Percentiles rank a stretch among this genome's conserved stretches.
Conservation (phyloP, 2,329 filamentous ascomycete genomes). For the Hypoxylon sp. region DNA sequence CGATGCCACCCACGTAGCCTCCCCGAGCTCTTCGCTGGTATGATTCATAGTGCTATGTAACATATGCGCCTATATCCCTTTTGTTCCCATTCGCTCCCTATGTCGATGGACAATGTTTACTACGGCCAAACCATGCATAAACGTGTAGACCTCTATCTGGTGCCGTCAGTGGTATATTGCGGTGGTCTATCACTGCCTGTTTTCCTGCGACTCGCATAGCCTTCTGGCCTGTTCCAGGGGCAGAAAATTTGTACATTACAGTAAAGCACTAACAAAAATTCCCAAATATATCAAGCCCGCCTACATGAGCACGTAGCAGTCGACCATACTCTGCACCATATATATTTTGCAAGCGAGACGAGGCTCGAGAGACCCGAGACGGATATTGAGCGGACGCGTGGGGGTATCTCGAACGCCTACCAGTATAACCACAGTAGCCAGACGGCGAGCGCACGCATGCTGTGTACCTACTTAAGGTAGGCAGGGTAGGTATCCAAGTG, state of each 20-base stretch:
- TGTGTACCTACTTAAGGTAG: too few species aligned
- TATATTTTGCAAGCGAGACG: conserved; percentile 11
- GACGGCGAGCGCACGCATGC: conserved; percentile 21
- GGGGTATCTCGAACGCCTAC: conserved; percentile 34
- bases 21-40: conserved; percentile 20
- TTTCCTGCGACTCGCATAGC: conserved; percentile 30
- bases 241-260: conserved; percentile 22
- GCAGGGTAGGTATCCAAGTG: not conserved
- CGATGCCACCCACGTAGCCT: conserved; percentile 27
- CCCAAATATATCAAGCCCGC: conserved; percentile 19
- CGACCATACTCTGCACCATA: not conserved
- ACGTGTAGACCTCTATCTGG: conserved; percentile 5
- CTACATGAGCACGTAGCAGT: conserved; percentile 15
- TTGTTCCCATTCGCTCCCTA: conserved; percentile 18
- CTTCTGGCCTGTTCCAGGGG: conserved; percentile 23
- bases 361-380: conserved; percentile 23
- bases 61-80: conserved; percentile 8
- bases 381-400: conserved; percentile 40
- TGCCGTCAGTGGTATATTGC: conserved; percentile 20
- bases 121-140: conserved; percentile 27
- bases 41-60: conserved; percentile 30
- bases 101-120: conserved; percentile 24
- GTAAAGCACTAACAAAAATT: conserved; percentile 19
- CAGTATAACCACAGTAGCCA: conserved; percentile 39
- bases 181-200: conserved; percentile 30